Evolutionary conservation across 2,329 filamentous ascomycete species (phyloP).

Genomic region (Hymenoscyphus occultus): DNA sequence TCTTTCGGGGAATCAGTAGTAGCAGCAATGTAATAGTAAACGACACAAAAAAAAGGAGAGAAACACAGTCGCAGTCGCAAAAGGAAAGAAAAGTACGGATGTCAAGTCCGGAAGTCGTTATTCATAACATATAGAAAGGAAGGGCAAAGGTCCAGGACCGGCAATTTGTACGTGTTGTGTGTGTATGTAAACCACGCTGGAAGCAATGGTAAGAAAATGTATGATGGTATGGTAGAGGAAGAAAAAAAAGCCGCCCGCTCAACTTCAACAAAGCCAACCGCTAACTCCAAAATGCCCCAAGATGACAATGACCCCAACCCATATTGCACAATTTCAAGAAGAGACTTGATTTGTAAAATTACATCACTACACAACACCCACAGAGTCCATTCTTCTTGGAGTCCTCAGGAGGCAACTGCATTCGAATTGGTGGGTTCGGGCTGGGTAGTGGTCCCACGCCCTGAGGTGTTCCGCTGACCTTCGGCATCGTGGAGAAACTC

Average conservation of each 20-base stretch:
- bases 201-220: background rate
- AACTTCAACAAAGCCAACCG: background rate
- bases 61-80: background rate
- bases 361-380: conserved; percentile 53
- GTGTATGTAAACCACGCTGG: background rate
- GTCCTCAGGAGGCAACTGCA: conserved; percentile 54
- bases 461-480: conserved; percentile 40
- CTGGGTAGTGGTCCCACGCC: conserved; percentile 26
- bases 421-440: conserved; percentile 44
- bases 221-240: background rate
- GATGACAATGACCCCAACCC: background rate
- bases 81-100: background rate
- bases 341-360: conserved; percentile 22
- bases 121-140: conserved; percentile 1
- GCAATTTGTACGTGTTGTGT: background rate
- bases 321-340: background rate
- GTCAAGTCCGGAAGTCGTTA: background rate
- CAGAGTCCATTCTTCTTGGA: conserved; percentile 44
- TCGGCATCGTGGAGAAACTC: conserved; percentile 49
- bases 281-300: background rate
- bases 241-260: background rate
- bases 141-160: background rate
- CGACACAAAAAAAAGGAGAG: background rate
- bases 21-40: background rate
- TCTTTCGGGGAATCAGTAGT: conserved; percentile 1